Conservation (phyloP, 2,329 filamentous ascomycete species). For the Biscogniauxia sp. region DNA sequence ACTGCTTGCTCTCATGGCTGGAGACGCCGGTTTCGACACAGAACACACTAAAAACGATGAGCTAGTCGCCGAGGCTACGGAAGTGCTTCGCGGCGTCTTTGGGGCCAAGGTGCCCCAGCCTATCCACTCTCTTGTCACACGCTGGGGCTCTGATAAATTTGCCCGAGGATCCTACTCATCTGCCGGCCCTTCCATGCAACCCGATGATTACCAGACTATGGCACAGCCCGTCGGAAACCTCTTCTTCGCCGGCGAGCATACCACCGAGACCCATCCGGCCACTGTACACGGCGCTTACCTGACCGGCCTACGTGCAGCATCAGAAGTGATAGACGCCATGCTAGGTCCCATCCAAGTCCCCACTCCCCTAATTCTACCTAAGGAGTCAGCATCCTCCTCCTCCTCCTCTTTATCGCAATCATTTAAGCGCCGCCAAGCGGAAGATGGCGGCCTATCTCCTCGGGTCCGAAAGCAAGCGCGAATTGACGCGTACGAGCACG, state of each 20-base stretch:
- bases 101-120: slow-evolving; percentile 70
- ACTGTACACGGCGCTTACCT: slow-evolving; percentile 97
- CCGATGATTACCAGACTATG: slow-evolving; percentile 92
- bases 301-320: slow-evolving; percentile 84
- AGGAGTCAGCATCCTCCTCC: slow-evolving; percentile 39
- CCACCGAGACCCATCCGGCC: slow-evolving; percentile 90
- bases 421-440: slow-evolving; percentile 53
- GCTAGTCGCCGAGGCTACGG: slow-evolving; percentile 77
- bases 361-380: slow-evolving; percentile 68
- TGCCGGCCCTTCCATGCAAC: slow-evolving; percentile 75
- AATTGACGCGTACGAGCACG: slow-evolving; percentile 55
- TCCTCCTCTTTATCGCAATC: slow-evolving; percentile 12
- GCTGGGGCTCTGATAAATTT: slow-evolving; percentile 89
- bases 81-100: slow-evolving; percentile 75
- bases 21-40: slow-evolving; percentile 86
- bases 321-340: slow-evolving; percentile 77
- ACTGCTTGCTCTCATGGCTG: slow-evolving; percentile 90
- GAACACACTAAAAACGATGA: slow-evolving; percentile 73
- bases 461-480: slow-evolving; percentile 51
- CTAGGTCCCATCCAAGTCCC: slow-evolving; percentile 79
- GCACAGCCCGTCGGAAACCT: slow-evolving; percentile 80
- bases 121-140: slow-evolving; percentile 81
- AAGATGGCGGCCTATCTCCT: slow-evolving; percentile 30
- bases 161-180: slow-evolving; percentile 95
- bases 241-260: slow-evolving; percentile 95